Percentiles rank a stretch among this genome's conserved stretches.
Evolutionary conservation across 495 filamentous ascomycete genomes (phyloP).

Genomic region (Tuber magnatum): DNA sequence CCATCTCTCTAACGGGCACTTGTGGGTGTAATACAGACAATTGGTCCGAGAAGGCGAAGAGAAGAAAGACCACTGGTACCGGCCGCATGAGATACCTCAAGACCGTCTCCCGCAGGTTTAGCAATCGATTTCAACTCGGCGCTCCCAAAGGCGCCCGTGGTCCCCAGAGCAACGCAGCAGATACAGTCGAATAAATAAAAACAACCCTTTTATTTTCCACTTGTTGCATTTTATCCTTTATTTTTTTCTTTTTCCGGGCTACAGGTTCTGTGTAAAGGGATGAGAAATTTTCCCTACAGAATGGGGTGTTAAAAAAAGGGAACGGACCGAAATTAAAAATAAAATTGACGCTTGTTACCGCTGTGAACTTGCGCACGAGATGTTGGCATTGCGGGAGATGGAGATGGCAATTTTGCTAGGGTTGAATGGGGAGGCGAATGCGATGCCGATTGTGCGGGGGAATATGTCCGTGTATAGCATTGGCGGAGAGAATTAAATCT

Average conservation of each 20-base stretch:
- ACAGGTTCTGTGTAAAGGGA: conserved; percentile 4
- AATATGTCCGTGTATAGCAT: neutral
- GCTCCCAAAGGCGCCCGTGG: conserved; percentile 77
- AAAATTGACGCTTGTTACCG: neutral
- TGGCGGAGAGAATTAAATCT: neutral
- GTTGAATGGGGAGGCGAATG: neutral
- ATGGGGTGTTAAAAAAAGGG: neutral
- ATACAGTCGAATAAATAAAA: conserved; percentile 39
- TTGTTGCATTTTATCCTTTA: neutral
- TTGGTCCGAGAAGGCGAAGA: conserved; percentile 99
- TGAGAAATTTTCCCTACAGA: neutral
- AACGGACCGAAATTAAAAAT: neutral
- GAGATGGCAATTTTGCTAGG: neutral
- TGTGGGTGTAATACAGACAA: conserved; percentile 60
- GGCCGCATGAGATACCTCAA: conserved; percentile 90
- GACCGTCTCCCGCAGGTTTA: conserved; percentile 78
- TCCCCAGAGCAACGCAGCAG: conserved; percentile 40
- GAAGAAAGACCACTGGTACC: conserved; percentile 97
- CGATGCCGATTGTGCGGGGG: neutral
- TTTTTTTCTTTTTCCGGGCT: neutral
- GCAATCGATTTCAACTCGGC: conserved; percentile 92
- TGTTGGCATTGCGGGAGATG: neutral
- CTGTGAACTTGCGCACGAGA: neutral
- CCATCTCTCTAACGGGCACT: conserved; percentile 1
- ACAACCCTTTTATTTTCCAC: conserved; percentile 14